phyloP scores from a whole-genome alignment of 768 basidiomycete genomes.

The Kwoniella botswanensis region DNA sequence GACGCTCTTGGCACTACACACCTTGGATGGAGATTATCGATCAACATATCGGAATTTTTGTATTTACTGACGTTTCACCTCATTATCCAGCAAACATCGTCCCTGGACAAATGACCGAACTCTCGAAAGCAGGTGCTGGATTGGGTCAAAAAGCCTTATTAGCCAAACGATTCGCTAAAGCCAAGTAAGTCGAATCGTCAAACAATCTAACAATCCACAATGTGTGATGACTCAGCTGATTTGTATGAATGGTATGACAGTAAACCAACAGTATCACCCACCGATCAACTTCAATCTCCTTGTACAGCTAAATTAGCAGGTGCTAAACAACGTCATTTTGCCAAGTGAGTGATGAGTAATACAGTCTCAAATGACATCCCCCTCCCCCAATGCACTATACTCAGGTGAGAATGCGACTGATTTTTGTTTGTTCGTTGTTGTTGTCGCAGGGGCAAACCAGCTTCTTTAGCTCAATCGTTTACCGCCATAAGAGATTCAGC shows the following conservation, averaged over 20 bases:
- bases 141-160: slow-evolving; percentile 89
- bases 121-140: slow-evolving; percentile 37
- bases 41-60: not conserved
- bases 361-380: too few species aligned
- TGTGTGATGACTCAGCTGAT: not conserved
- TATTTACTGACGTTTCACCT: not conserved
- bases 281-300: slow-evolving; percentile 93
- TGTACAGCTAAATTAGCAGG: slow-evolving; percentile 88
- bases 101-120: slow-evolving; percentile 49
- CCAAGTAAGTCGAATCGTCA: slow-evolving; percentile 66
- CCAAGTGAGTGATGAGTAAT: slow-evolving; percentile 67
- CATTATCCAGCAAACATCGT: slow-evolving; percentile 47
- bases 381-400: too few species aligned
- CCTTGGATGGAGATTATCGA: not conserved
- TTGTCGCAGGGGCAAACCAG: slow-evolving; percentile 40
- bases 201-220: not conserved
- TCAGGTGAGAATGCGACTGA: too few species aligned
- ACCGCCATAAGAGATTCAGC: slow-evolving; percentile 36
- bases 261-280: slow-evolving; percentile 89
- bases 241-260: slow-evolving; percentile 59
- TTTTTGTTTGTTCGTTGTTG: too few species aligned
- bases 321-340: slow-evolving; percentile 90
- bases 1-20: not conserved
- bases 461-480: slow-evolving; percentile 43
- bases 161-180: slow-evolving; percentile 90